Conservation (phyloP, 1,284 basidiomycete genomes). For the Boletus sp. region DNA sequence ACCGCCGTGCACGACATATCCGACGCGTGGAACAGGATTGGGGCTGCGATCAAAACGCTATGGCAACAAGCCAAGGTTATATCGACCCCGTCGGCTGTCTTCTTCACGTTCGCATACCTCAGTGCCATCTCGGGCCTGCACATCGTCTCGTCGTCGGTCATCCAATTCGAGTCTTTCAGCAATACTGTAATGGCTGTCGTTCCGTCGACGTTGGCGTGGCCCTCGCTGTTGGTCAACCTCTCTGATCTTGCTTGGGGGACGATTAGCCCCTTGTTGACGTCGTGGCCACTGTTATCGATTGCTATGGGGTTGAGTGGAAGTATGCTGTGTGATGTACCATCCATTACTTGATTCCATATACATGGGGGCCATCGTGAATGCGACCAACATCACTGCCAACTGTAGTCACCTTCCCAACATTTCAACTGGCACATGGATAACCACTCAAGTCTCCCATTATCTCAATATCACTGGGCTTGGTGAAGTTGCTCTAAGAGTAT, state of each 20-base stretch:
- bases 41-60: neutral
- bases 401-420: conserved; percentile 8
- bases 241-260: neutral
- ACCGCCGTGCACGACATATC: conserved; percentile 17
- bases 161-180: neutral
- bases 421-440: neutral
- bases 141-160: conserved; percentile 6
- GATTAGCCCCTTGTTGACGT: neutral
- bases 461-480: conserved; percentile 8
- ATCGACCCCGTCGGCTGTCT: neutral
- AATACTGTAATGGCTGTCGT: neutral
- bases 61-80: neutral
- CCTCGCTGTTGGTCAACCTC: neutral
- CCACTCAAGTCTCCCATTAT: neutral
- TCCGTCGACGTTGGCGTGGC: neutral
- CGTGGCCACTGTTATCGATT: conserved; percentile 4
- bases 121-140: conserved; percentile 12
- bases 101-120: neutral
- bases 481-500: neutral
- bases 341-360: neutral
- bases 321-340: conserved; percentile 13
- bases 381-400: conserved; percentile 10
- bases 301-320: conserved; percentile 10
- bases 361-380: conserved; percentile 9
- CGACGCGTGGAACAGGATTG: neutral